phyloP scores from a whole-genome alignment of 495 filamentous ascomycete species.

The Bathelium albidoporum region DNA sequence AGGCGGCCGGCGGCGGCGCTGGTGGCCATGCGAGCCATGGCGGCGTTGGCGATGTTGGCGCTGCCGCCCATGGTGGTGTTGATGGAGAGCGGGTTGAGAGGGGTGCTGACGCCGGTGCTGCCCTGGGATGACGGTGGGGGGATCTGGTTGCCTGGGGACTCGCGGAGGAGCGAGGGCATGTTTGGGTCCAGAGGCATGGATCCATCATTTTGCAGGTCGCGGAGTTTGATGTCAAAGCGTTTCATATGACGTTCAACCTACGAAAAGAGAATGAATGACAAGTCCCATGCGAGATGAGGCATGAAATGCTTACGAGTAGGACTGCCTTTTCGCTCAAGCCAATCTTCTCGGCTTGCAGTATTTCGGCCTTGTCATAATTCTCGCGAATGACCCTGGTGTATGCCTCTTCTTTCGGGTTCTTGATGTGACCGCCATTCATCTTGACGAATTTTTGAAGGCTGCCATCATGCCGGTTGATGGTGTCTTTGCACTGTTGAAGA shows the following conservation, averaged over 20 bases:
- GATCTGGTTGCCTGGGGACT: constrained; percentile 48
- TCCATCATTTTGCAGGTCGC: constrained; percentile 66
- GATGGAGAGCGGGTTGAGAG: constrained; percentile 33
- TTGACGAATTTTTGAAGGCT: constrained; percentile 88
- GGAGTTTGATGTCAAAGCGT: constrained; percentile 76
- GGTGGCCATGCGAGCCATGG: constrained; percentile 28
- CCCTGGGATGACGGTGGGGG: constrained; percentile 37
- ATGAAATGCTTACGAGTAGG: constrained; percentile 38
- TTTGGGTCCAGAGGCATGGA: constrained; percentile 68
- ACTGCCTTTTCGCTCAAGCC: constrained; percentile 67
- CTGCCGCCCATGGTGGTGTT: constrained; percentile 22
- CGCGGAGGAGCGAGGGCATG: constrained; percentile 62
- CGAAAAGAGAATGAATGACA: not conserved
- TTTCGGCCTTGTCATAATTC: constrained; percentile 58
- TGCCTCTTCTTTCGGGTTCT: constrained; percentile 78
- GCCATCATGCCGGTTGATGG: constrained; percentile 66
- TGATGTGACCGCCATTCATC: constrained; percentile 63
- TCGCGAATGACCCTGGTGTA: constrained; percentile 60
- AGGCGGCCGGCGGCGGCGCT: constrained; percentile 14
- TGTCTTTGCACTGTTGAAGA: constrained; percentile 60
- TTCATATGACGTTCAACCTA: constrained; percentile 78
- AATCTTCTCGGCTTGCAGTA: constrained; percentile 81
- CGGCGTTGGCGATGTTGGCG: constrained; percentile 26
- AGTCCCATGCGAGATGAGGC: not conserved
- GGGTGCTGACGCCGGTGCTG: constrained; percentile 37